A percentile compares a stretch with the other conserved stretches of the same genome.
Evolutionary conservation across 2,329 filamentous ascomycete genomes (phyloP).

Genomic region (Xenosphaeropsis pyriputrescens): DNA sequence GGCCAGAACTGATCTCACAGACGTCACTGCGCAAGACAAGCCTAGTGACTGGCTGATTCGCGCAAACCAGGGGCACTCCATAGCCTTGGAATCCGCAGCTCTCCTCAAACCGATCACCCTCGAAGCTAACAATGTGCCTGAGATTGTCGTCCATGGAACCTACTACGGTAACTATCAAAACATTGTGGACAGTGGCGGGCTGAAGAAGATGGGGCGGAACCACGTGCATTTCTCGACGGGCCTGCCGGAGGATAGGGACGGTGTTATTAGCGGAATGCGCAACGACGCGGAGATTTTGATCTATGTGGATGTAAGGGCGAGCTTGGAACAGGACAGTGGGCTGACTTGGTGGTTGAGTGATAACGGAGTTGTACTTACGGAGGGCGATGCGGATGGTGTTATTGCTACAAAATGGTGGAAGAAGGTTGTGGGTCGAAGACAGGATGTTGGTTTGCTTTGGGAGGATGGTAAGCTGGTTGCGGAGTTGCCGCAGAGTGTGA

Average conservation of each 20-base stretch:
- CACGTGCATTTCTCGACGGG: constrained; percentile 85
- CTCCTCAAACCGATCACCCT: constrained; percentile 56
- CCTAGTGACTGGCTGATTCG: constrained; percentile 71
- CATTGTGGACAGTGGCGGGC: constrained; percentile 63
- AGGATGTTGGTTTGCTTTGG: constrained; percentile 52
- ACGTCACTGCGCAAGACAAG: constrained; percentile 22
- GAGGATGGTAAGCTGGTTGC: constrained; percentile 50
- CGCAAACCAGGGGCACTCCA: constrained; percentile 88
- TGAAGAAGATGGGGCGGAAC: constrained; percentile 69
- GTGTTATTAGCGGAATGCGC: constrained; percentile 70
- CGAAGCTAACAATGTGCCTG: constrained; percentile 41
- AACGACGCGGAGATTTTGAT: constrained; percentile 62
- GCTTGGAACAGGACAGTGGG: constrained; percentile 40
- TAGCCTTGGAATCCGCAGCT: constrained; percentile 56
- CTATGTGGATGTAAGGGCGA: constrained; percentile 56
- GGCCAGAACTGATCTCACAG: constrained; percentile 23
- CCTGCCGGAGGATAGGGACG: constrained; percentile 29
- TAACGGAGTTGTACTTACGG: constrained; percentile 61
- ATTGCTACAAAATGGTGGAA: constrained; percentile 55
- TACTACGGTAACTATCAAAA: constrained; percentile 66
- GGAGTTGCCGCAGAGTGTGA: constrained; percentile 49
- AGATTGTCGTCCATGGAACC: constrained; percentile 71
- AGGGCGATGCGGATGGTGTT: constrained; percentile 42
- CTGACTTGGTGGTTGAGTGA: constrained; percentile 67
- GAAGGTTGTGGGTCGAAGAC: constrained; percentile 48